A percentile compares a stretch with the other conserved stretches of the same genome.
These are phyloP conservation scores for Aspergillus tanneri DNA, from an alignment of 2,329 filamentous ascomycete species.

Conservation along the genomic window DNA sequence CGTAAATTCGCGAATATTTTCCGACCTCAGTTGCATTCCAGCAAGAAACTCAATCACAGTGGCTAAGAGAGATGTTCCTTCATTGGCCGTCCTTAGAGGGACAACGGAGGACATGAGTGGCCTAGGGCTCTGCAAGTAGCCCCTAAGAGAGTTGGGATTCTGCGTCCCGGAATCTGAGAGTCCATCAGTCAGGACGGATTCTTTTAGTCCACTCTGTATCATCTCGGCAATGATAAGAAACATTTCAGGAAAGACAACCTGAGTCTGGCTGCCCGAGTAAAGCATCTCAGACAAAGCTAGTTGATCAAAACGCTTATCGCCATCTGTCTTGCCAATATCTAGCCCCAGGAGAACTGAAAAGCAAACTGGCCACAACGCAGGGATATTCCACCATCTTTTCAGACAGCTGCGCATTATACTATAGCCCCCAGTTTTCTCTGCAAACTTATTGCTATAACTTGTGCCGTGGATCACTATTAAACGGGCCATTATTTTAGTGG, in stretches of 20 bases:
- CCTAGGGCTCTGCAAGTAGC: constrained; percentile 12
- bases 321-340: constrained; percentile 72
- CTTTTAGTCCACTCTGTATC: constrained; percentile 78
- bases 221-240: constrained; percentile 79
- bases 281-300: constrained; percentile 74
- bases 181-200: constrained; percentile 60
- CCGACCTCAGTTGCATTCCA: constrained; percentile 73
- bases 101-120: constrained; percentile 16
- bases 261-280: constrained; percentile 55
- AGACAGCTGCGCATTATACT: constrained; percentile 78
- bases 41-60: constrained; percentile 76
- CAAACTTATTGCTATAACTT: constrained; percentile 80
- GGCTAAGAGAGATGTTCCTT: constrained; percentile 67
- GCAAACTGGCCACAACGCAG: constrained; percentile 81
- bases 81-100: constrained; percentile 39
- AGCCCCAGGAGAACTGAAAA: constrained; percentile 85
- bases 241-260: constrained; percentile 73
- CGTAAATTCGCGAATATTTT: constrained; percentile 79
- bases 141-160: constrained; percentile 5
- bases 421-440: constrained; percentile 83
- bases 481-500: constrained; percentile 77
- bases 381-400: constrained; percentile 83
- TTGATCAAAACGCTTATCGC: constrained; percentile 71
- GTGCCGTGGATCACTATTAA: constrained; percentile 80
- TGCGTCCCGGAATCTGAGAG: constrained; percentile 56